Evolutionary conservation across 2,329 filamentous ascomycete genomes (phyloP).

Genomic region (Alternaria longipes): DNA sequence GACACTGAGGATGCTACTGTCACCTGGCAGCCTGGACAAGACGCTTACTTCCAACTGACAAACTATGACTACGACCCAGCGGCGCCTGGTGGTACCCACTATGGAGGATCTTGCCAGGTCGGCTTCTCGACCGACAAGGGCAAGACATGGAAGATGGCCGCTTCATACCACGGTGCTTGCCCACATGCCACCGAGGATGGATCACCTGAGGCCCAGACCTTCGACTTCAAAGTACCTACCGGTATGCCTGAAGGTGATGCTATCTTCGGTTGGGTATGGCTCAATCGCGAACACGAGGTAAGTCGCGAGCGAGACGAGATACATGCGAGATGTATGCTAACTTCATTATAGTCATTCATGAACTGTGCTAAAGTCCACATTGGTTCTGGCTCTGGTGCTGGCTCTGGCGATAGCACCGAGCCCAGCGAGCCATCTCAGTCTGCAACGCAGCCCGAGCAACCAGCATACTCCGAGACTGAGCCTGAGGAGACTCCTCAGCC

Average conservation of each 20-base stretch:
- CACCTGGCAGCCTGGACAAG: slow-evolving; percentile 55
- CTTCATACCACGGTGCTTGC: slow-evolving; percentile 59
- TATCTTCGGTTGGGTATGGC: slow-evolving; percentile 60
- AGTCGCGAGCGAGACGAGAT: not conserved
- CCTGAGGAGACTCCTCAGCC: slow-evolving; percentile 17
- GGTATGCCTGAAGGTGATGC: slow-evolving; percentile 55
- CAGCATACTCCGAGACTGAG: slow-evolving; percentile 20
- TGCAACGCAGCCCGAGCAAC: slow-evolving; percentile 22
- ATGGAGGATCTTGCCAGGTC: slow-evolving; percentile 59
- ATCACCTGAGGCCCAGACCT: slow-evolving; percentile 54
- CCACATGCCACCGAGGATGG: slow-evolving; percentile 53
- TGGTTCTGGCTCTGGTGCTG: slow-evolving; percentile 31
- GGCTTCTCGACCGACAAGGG: slow-evolving; percentile 57
- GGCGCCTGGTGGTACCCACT: slow-evolving; percentile 53
- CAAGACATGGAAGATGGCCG: slow-evolving; percentile 56
- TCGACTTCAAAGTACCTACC: slow-evolving; percentile 56
- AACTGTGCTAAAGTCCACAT: slow-evolving; percentile 59
- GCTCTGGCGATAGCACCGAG: slow-evolving; percentile 15
- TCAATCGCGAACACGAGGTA: slow-evolving; percentile 58
- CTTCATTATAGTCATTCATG: slow-evolving; percentile 45
- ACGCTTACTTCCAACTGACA: slow-evolving; percentile 51
- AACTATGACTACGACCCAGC: slow-evolving; percentile 47
- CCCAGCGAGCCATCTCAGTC: slow-evolving; percentile 21
- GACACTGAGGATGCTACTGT: slow-evolving; percentile 55
- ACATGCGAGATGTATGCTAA: not conserved